Evolutionary conservation across 495 filamentous ascomycete genomes (phyloP), one percentile per base, ranked within the genome.

Genomic region (Lasiosphaeria hispida): DNA sequence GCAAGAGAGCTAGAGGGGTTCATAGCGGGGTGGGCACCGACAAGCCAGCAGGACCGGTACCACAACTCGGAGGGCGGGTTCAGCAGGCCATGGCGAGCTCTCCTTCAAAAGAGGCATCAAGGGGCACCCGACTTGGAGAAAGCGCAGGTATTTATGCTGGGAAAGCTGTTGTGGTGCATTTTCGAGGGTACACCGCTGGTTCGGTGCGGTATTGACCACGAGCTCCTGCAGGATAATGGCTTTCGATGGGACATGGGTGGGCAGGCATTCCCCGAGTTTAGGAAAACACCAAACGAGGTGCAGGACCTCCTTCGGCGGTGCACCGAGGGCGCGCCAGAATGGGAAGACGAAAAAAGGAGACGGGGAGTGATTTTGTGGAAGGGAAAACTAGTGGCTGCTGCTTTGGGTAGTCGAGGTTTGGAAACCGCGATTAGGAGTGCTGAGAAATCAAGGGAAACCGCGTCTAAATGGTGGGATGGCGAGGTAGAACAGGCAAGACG

Each of bases 81-180:
- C 34, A 66, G 63, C 30, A 23, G 33, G 1, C 54, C 67, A 1
- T 69, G 63, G 65, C 47, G 55, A 15, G 54, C 63, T 6, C 52
- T 66, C 10, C 23, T 62, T 35, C 36, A 33, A 39, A 45, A 40
- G 11, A 13, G 33, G 35, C 38, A 3, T 38, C 17, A 33, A 10
- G 42, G 40, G 10, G 8, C 18, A 11, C 43, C 18, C 18, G 42
- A 11, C 1, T 40, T 64, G 38, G 69, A 73, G 36, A 62, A 45
- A 34, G 64, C 65, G 1, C 61, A 71, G 34, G 69, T 71, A 0
- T 75, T 69, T 36, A 72, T 73, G 67, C 65, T 75, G 1, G 72
- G 69, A 1, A 71, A 67, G 42, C 30, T 69, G n/a, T 54, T 75
- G 2, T 75, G 72, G 72, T 75, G 70, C 57, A 57, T 75, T 4